A percentile compares a stretch with the other conserved stretches of the same genome.
Evolutionary conservation across 371 early-diverging fungal species (phyloP).

Genomic region (Syncephalastrum monosporum): DNA sequence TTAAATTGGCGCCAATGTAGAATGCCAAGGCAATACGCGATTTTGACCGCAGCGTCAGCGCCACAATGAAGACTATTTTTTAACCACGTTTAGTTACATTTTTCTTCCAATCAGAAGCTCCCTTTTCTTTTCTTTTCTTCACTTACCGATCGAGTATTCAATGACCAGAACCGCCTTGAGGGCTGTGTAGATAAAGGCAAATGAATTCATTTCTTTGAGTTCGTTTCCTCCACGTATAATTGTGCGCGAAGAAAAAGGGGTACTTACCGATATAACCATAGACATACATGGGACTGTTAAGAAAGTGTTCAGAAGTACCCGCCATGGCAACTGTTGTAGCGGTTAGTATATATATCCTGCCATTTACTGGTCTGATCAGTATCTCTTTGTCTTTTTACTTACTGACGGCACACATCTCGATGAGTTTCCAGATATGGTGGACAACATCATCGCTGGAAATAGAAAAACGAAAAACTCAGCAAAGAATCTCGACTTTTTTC

Average conservation of each 20-base stretch:
- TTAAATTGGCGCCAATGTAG: constrained; percentile 46
- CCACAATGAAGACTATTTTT: constrained; percentile 33
- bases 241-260: background rate
- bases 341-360: background rate
- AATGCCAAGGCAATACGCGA: constrained; percentile 39
- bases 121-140: constrained; percentile 1
- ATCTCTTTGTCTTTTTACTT: constrained; percentile 14
- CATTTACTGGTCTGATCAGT: too few species aligned
- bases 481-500: constrained; percentile 1
- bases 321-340: constrained; percentile 44
- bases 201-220: background rate
- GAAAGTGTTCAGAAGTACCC: constrained; percentile 45
- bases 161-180: constrained; percentile 49
- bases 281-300: constrained; percentile 44
- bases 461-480: background rate
- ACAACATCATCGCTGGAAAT: constrained; percentile 45
- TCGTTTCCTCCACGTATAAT: background rate
- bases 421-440: constrained; percentile 48
- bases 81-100: background rate
- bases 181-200: constrained; percentile 10
- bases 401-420: constrained; percentile 57
- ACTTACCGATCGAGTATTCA: constrained; percentile 58
- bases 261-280: constrained; percentile 49
- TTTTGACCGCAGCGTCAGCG: constrained; percentile 44
- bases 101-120: background rate